These are phyloP conservation scores for Cladobotryum mycophilum DNA, from an alignment of 2,329 filamentous ascomycete genomes.

Conservation along the genomic window DNA sequence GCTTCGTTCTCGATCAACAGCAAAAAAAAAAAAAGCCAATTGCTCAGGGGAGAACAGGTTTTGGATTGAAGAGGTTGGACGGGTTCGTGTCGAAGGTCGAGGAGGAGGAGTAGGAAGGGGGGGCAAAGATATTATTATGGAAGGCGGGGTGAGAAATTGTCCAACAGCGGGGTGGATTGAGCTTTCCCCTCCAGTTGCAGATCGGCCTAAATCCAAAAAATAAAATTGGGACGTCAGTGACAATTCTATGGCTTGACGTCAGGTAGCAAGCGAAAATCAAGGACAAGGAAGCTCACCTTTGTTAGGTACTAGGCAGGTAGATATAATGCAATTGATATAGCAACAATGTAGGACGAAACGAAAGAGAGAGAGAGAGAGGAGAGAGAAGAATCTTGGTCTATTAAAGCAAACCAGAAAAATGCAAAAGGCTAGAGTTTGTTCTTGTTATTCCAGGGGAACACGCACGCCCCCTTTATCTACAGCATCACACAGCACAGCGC, in stretches of 20 bases:
- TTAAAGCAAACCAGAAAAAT: neutral
- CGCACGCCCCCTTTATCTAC: constrained; percentile 5
- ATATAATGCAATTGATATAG: neutral
- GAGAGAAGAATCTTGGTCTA: too few species aligned
- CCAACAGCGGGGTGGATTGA: constrained; percentile 13
- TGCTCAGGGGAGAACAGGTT: neutral
- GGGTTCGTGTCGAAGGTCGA: neutral
- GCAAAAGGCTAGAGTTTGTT: neutral
- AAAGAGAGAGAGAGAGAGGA: neutral
- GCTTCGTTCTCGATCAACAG: neutral
- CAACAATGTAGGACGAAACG: neutral
- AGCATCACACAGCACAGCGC: neutral
- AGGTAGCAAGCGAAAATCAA: neutral
- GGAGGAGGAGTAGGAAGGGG: neutral
- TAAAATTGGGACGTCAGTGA: constrained; percentile 6
- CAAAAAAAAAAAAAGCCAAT: neutral
- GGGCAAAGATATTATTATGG: constrained; percentile 8
- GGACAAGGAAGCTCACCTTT: neutral
- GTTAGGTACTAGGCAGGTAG: too few species aligned
- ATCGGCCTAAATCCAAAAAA: neutral
- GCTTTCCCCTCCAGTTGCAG: constrained; percentile 12
- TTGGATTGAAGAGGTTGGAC: neutral
- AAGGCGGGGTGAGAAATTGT: constrained; percentile 8
- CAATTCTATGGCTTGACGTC: constrained; percentile 9
- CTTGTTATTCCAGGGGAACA: too few species aligned